Evolutionary conservation across 768 basidiomycete species (phyloP).

Genomic region (Steccherinum ochraceum): DNA sequence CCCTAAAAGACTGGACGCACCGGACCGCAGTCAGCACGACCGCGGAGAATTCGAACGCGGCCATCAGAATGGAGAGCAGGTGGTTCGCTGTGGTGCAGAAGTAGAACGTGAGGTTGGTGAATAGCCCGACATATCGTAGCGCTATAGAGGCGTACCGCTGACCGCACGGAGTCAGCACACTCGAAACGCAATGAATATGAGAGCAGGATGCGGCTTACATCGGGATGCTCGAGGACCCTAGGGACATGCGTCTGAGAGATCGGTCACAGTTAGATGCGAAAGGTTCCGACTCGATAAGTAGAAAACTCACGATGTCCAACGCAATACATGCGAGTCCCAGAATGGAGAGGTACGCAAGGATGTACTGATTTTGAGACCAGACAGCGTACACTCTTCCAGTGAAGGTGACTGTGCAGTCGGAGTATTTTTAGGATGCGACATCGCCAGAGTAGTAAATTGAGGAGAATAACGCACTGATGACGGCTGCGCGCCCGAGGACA

Average conservation of each 20-base stretch:
- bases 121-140: too few species aligned
- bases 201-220: too few species aligned
- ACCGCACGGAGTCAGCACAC: too few species aligned
- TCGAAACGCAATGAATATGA: too few species aligned
- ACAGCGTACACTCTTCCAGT: slow-evolving; percentile 3
- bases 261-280: background rate
- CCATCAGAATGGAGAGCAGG: slow-evolving; percentile 15
- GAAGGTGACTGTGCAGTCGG: background rate
- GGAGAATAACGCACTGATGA: slow-evolving; percentile 23
- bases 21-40: slow-evolving; percentile 13
- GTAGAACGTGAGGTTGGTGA: background rate
- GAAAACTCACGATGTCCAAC: slow-evolving; percentile 16
- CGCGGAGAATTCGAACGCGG: slow-evolving; percentile 14
- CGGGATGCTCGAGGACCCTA: slow-evolving; percentile 11
- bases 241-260: slow-evolving; percentile 17
- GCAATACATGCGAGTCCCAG: slow-evolving; percentile 19
- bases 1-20: slow-evolving; percentile 12
- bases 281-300: background rate
- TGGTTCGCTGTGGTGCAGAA: slow-evolving; percentile 7
- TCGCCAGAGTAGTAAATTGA: background rate
- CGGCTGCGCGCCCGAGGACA: slow-evolving; percentile 23
- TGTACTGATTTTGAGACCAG: slow-evolving; percentile 9
- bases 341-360: slow-evolving; percentile 11
- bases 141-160: too few species aligned
- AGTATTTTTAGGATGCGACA: background rate